Base-by-base conservation (phyloP, 768 basidiomycete species). In the Hebeloma cylindrosporum region DNA sequence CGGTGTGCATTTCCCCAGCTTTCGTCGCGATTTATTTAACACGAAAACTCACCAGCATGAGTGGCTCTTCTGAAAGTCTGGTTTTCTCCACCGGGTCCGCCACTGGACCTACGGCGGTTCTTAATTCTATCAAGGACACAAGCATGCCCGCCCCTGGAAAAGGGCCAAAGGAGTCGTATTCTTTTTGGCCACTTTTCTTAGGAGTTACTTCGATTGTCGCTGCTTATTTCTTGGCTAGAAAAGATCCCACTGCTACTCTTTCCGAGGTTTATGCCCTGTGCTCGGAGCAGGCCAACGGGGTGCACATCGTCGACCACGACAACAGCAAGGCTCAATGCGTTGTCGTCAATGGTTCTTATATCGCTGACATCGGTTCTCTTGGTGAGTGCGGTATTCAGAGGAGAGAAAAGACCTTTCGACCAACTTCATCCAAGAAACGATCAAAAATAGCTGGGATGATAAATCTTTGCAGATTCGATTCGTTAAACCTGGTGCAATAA, bases 251-350 rank as follows among this genome's bases (percentile, higher is more conserved):
- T 20, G 14, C 45, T 17, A 20, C 26, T 11, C 10, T 25, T 10
- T 30, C 50, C 9, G 32, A 43, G 3, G 44, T 65, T 4, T 87
- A 86, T 56, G 82, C 78, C 1, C 52, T 88, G n/a, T 88, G 86
- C 61, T 79, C 85, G 21, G 70, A 58, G 37, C 64, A 73, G 8
- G 71, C 70, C 14, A 53, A 69, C 37, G 63, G 65, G 22, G 74
- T 90, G 37, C 87, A 88, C 54, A 85, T 82, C 13, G 83, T 88
- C n/a, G 83, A 89, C 57, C 60, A 64, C 5, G 43, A 60, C 22
- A 72, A 76, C 48, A 63, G 74, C 3, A 69, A 63, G 43, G 77
- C 72, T 4, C 78, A 88, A 55, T 89, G 87, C 51, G 69, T 90
- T 27, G 74, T 86, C 16, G 69, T 88, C 14, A 60, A 75, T 28